phyloP scores from a whole-genome alignment of 192 early-diverging fungal genomes.

The Radiomyces spectabilis region DNA sequence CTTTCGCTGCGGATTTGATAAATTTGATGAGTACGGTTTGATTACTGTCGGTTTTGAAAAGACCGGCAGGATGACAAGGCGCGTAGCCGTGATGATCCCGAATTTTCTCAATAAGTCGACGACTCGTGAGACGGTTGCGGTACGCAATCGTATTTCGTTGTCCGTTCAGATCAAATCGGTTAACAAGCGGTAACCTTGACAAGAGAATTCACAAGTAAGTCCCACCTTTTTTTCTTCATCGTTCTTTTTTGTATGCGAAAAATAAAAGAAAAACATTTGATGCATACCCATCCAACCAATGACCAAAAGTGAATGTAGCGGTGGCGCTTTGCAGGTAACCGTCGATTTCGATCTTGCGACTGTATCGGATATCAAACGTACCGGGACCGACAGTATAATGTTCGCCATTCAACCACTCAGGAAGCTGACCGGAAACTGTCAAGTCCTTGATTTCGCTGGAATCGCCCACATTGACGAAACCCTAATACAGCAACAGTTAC shows the following conservation, averaged over 20 bases:
- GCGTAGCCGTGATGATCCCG: constrained; percentile 63
- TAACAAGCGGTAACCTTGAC: constrained; percentile 58
- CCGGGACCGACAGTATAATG: constrained; percentile 63
- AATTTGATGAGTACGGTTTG: constrained; percentile 62
- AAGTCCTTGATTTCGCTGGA: constrained; percentile 34
- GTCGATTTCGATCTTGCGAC: constrained; percentile 44
- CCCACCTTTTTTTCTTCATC: too few species aligned
- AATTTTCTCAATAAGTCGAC: constrained; percentile 54
- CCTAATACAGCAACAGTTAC: constrained; percentile 18
- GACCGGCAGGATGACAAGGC: constrained; percentile 55
- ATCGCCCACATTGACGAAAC: constrained; percentile 48
- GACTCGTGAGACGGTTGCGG: constrained; percentile 52
- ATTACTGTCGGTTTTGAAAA: constrained; percentile 61
- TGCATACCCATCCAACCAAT: constrained; percentile 61
- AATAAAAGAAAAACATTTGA: background rate
- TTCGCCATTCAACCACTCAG: constrained; percentile 59
- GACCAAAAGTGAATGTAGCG: constrained; percentile 56
- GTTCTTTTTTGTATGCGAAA: background rate
- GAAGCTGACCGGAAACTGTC: constrained; percentile 48
- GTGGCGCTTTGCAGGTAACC: constrained; percentile 60
- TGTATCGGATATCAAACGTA: constrained; percentile 57
- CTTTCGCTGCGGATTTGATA: constrained; percentile 41
- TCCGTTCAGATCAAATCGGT: constrained; percentile 58
- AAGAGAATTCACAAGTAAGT: too few species aligned
- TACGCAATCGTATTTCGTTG: constrained; percentile 47